Percentiles rank a stretch among this genome's conserved stretches.
These are phyloP conservation scores for Colletotrichum melonis DNA, from an alignment of 2,329 filamentous ascomycete genomes.

Conservation along the genomic window DNA sequence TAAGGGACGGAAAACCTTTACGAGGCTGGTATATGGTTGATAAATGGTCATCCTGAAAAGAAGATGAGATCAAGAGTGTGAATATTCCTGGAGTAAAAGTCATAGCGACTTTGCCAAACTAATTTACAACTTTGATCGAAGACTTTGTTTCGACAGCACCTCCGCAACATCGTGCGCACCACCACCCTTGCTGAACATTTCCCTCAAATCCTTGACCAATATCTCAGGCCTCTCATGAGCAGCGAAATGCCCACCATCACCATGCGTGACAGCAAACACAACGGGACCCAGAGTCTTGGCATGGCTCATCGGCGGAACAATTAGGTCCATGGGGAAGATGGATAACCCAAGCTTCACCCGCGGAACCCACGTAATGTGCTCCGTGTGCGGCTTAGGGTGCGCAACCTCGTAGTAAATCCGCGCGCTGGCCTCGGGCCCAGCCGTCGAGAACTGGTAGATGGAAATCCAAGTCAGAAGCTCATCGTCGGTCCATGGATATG, in stretches of 20 bases:
- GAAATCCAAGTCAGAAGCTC: constrained; percentile 81
- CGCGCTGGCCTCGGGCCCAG: constrained; percentile 74
- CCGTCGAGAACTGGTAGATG: constrained; percentile 77
- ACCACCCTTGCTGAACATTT: constrained; percentile 67
- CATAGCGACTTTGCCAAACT: no score
- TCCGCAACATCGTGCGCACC: constrained; percentile 53
- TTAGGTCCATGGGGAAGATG: constrained; percentile 69
- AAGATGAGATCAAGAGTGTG: not conserved
- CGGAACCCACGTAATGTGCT: constrained; percentile 43
- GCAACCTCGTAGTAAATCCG: constrained; percentile 79
- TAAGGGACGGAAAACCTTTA: not conserved
- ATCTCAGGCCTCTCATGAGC: constrained; percentile 67
- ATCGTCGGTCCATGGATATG: constrained; percentile 79
- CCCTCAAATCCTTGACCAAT: constrained; percentile 63
- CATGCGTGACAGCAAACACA: constrained; percentile 64
- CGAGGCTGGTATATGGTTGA: not conserved
- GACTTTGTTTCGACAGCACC: constrained; percentile 1
- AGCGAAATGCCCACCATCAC: constrained; percentile 70
- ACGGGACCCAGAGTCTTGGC: constrained; percentile 68
- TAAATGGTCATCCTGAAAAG: not conserved
- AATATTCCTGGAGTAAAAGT: no score
- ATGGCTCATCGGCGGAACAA: constrained; percentile 65
- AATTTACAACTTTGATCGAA: not conserved
- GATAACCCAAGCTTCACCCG: constrained; percentile 58
- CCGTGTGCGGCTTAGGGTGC: constrained; percentile 49